Evolutionary conservation across 345 rosid genomes (phyloP).

Genomic region (Durio zibethinus): DNA sequence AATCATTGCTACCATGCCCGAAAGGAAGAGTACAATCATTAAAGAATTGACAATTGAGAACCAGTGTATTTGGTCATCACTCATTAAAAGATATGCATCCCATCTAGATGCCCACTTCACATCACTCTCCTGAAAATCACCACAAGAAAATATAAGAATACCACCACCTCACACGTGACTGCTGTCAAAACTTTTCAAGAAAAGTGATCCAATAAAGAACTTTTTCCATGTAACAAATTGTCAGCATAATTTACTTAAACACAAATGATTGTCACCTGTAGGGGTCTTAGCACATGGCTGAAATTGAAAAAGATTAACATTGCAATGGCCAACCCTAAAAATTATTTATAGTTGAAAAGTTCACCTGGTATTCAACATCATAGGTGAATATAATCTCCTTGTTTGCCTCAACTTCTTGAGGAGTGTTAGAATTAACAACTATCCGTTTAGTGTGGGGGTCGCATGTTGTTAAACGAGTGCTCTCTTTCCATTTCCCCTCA

Average conservation of each 20-base stretch:
- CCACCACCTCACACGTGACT: not conserved
- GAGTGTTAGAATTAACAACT: slow-evolving; percentile 75
- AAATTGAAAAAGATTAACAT: not conserved
- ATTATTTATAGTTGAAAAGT: slow-evolving; percentile 16
- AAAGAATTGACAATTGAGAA: slow-evolving; percentile 75
- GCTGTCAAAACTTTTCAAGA: not conserved
- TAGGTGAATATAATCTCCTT: slow-evolving; percentile 86
- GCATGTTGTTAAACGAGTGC: slow-evolving; percentile 72
- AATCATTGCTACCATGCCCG: slow-evolving; percentile 87
- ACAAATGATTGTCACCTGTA: not conserved
- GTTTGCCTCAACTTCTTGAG: slow-evolving; percentile 78
- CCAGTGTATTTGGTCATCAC: slow-evolving; percentile 81
- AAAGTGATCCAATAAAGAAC: not conserved
- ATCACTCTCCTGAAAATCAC: slow-evolving; percentile 53
- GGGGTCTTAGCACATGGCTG: not conserved
- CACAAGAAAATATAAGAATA: slow-evolving; percentile 17
- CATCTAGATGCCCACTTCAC: slow-evolving; percentile 91
- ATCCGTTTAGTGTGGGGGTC: slow-evolving; percentile 74
- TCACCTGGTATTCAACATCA: slow-evolving; percentile 84
- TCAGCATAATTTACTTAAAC: not conserved
- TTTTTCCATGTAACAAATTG: not conserved
- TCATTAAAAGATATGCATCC: slow-evolving; percentile 85
- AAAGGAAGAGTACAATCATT: slow-evolving; percentile 79
- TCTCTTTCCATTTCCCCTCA: slow-evolving; percentile 73
- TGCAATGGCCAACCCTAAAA: not conserved